These are phyloP conservation scores for Lactarius pseudohatsudake DNA, from an alignment of 768 basidiomycete species.

Conservation along the genomic window DNA sequence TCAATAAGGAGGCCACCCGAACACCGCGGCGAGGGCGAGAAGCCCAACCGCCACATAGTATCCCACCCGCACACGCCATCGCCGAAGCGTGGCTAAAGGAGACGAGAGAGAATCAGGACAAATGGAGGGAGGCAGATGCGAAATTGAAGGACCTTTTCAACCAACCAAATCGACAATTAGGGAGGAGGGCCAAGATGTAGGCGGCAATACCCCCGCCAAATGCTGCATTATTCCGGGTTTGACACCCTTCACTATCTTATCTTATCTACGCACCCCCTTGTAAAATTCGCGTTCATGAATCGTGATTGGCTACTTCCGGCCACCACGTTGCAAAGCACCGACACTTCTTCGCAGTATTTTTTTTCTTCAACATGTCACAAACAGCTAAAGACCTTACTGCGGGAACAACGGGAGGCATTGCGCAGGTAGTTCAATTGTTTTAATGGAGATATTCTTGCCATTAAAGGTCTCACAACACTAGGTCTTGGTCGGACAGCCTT, in stretches of 20 bases:
- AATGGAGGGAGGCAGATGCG: slow-evolving; percentile 58
- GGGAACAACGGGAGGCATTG: slow-evolving; percentile 88
- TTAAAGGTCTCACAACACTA: slow-evolving; percentile 35
- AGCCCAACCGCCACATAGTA: slow-evolving; percentile 19
- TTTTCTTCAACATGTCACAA: slow-evolving; percentile 43
- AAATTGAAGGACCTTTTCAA: slow-evolving; percentile 48
- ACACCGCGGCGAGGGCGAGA: slow-evolving; percentile 22
- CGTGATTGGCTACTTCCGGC: slow-evolving; percentile 25
- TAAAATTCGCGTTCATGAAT: slow-evolving; percentile 24
- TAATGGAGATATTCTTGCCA: slow-evolving; percentile 11
- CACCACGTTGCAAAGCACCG: slow-evolving; percentile 10
- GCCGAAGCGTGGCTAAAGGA: slow-evolving; percentile 68
- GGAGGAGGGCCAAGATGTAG: slow-evolving; percentile 31
- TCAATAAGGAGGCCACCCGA: slow-evolving; percentile 26
- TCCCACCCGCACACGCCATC: slow-evolving; percentile 60
- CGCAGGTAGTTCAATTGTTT: slow-evolving; percentile 55
- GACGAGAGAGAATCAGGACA: slow-evolving; percentile 56
- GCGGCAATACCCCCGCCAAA: slow-evolving; percentile 20
- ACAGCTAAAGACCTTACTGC: slow-evolving; percentile 86
- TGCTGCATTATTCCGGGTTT: slow-evolving; percentile 12
- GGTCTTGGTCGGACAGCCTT: slow-evolving; percentile 91
- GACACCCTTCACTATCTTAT: slow-evolving; percentile 33
- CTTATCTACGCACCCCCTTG: slow-evolving; percentile 30
- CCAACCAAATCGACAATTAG: slow-evolving; percentile 50
- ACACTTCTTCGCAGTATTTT: not conserved